These are phyloP conservation scores for Cryptococcus deneoformans DNA, from an alignment of 1,284 basidiomycete species.

Conservation along the genomic window DNA sequence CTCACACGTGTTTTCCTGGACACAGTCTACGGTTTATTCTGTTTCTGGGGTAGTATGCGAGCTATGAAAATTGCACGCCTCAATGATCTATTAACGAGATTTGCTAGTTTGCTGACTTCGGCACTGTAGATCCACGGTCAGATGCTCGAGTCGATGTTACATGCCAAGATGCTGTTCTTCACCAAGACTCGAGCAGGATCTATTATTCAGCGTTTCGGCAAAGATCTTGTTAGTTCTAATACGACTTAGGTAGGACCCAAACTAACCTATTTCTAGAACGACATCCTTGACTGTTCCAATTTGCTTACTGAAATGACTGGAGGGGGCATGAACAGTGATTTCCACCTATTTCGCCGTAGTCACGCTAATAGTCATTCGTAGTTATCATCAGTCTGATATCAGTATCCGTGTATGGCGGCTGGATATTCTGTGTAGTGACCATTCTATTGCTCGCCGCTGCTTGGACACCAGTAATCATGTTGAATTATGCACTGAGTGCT, in stretches of 20 bases:
- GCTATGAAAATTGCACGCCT: slow-evolving; percentile 21
- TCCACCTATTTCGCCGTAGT: too few species aligned
- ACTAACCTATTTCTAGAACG: slow-evolving; percentile 6
- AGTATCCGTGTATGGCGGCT: slow-evolving; percentile 25
- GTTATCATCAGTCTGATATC: slow-evolving; percentile 21
- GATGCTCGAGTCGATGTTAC: slow-evolving; percentile 29
- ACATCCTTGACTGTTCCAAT: slow-evolving; percentile 17
- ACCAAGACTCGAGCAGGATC: slow-evolving; percentile 32
- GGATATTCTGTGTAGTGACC: slow-evolving; percentile 16
- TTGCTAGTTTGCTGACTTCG: neutral
- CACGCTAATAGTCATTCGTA: slow-evolving; percentile 1
- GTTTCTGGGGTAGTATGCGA: slow-evolving; percentile 21
- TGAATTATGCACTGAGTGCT: too few species aligned
- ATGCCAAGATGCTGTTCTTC: slow-evolving; percentile 34
- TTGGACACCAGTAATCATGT: slow-evolving; percentile 16
- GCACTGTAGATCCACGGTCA: slow-evolving; percentile 20
- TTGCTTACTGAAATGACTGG: slow-evolving; percentile 12
- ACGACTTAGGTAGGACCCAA: neutral
- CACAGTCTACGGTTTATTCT: slow-evolving; percentile 9
- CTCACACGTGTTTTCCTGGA: slow-evolving; percentile 9
- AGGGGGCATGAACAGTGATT: slow-evolving; percentile 14
- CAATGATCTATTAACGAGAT: neutral
- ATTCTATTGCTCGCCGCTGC: slow-evolving; percentile 11
- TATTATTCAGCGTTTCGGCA: slow-evolving; percentile 35
- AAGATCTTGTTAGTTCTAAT: slow-evolving; percentile 24